Conservation (phyloP, 306 rosid genomes). For the Cucumis cinereus region DNA sequence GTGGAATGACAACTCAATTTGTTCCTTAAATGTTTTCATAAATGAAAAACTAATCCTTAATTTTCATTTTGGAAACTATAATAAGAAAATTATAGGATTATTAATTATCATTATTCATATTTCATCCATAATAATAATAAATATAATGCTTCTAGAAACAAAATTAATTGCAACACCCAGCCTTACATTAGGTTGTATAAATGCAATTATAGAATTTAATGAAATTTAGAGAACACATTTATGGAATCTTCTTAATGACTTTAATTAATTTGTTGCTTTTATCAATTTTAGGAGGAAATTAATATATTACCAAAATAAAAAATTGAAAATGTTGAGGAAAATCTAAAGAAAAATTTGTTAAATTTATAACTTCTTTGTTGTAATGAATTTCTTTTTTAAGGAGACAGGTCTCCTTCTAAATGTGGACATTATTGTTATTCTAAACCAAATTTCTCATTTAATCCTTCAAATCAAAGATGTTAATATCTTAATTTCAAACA, state of each 20-base stretch:
- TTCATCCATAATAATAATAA: neutral
- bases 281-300: neutral
- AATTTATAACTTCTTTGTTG: neutral
- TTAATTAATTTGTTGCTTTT: neutral
- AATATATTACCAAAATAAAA: neutral
- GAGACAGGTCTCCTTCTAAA: slow-evolving; percentile 1
- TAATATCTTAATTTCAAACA: neutral
- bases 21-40: neutral
- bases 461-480: neutral
- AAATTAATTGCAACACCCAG: neutral
- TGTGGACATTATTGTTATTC: neutral
- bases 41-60: neutral
- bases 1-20: neutral
- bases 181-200: neutral
- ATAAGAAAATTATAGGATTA: neutral
- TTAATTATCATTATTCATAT: neutral
- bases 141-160: neutral
- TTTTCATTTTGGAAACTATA: neutral
- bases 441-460: neutral
- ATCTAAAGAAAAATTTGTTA: neutral
- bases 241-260: slow-evolving; percentile 10
- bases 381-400: neutral
- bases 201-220: slow-evolving; percentile 3
- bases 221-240: neutral
- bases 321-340: neutral